These are phyloP conservation scores for Skeletonema menzelii DNA, from an alignment of 108 stramenopile species.

Conservation along the genomic window DNA sequence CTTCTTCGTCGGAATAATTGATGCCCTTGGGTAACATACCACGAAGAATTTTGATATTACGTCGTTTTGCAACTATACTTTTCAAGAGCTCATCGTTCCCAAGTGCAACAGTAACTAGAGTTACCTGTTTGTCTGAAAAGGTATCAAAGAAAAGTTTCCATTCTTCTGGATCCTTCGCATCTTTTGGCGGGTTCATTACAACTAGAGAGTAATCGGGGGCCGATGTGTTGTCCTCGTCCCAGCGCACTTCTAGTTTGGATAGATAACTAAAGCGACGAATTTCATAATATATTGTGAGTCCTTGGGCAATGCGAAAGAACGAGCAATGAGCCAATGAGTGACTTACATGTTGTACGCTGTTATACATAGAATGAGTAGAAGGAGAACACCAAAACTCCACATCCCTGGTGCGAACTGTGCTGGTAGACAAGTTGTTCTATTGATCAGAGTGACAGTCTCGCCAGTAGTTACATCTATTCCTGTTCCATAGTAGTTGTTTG, in stretches of 20 bases:
- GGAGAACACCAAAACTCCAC: slow-evolving; percentile 58
- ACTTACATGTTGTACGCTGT: slow-evolving; percentile 22
- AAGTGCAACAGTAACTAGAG: slow-evolving; percentile 67
- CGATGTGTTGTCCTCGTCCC: slow-evolving; percentile 61
- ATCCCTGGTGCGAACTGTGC: slow-evolving; percentile 40
- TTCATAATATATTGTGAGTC: neutral
- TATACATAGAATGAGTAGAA: slow-evolving; percentile 52
- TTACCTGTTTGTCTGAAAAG: slow-evolving; percentile 66
- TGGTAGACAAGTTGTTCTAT: slow-evolving; percentile 26
- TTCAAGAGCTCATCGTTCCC: slow-evolving; percentile 62
- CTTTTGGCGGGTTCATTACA: slow-evolving; percentile 74
- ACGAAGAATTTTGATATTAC: slow-evolving; percentile 39
- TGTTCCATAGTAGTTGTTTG: slow-evolving; percentile 22
- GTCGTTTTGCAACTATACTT: slow-evolving; percentile 46
- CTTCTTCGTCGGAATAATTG: slow-evolving; percentile 56
- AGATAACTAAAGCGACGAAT: slow-evolving; percentile 24
- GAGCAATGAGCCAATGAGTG: neutral
- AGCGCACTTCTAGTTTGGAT: slow-evolving; percentile 51
- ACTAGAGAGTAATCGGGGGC: slow-evolving; percentile 77
- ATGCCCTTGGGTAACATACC: slow-evolving; percentile 36
- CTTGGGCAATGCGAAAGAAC: neutral
- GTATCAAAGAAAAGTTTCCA: slow-evolving; percentile 74
- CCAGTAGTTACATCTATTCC: slow-evolving; percentile 15
- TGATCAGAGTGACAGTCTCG: slow-evolving; percentile 18
- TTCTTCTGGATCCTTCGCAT: slow-evolving; percentile 76